These are phyloP conservation scores for Termitomyces sp. DNA, from an alignment of 768 basidiomycete species.

Conservation along the genomic window DNA sequence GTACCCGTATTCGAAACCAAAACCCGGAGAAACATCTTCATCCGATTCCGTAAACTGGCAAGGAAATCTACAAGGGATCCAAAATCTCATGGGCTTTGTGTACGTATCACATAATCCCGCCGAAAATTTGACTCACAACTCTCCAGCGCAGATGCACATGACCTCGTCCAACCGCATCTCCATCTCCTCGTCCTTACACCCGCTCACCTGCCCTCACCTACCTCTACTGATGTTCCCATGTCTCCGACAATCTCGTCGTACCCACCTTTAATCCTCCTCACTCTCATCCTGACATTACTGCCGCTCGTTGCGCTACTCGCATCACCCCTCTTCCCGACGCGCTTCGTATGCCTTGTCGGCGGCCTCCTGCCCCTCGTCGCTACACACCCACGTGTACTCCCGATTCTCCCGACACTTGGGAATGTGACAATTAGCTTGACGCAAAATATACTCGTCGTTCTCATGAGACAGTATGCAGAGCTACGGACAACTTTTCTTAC, in stretches of 20 bases:
- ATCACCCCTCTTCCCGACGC: slow-evolving; percentile 42
- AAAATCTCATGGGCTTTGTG: slow-evolving; percentile 86
- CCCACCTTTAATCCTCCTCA: slow-evolving; percentile 45
- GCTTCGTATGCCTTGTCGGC: slow-evolving; percentile 37
- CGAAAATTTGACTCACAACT: neutral
- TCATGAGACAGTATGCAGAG: neutral
- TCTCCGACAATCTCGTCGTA: slow-evolving; percentile 33
- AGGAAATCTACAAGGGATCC: slow-evolving; percentile 83
- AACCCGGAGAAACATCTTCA: slow-evolving; percentile 22
- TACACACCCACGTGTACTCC: slow-evolving; percentile 12
- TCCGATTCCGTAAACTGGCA: slow-evolving; percentile 73
- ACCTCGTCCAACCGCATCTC: slow-evolving; percentile 43
- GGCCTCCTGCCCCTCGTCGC: slow-evolving; percentile 12
- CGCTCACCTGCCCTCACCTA: slow-evolving; percentile 31
- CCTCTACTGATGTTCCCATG: slow-evolving; percentile 15
- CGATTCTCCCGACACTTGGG: slow-evolving; percentile 4
- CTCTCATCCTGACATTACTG: slow-evolving; percentile 41
- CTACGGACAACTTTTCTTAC: neutral
- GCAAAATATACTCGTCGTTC: neutral
- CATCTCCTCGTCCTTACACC: slow-evolving; percentile 45
- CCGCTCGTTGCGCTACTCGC: slow-evolving; percentile 43
- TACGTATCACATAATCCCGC: slow-evolving; percentile 31
- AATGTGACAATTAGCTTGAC: neutral
- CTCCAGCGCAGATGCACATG: slow-evolving; percentile 56
- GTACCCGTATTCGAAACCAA: slow-evolving; percentile 41